Evolutionary conservation across 2,329 filamentous ascomycete species (phyloP), one percentile per base, ranked within the genome.

Genomic region (Sphaerulina vaccinii): DNA sequence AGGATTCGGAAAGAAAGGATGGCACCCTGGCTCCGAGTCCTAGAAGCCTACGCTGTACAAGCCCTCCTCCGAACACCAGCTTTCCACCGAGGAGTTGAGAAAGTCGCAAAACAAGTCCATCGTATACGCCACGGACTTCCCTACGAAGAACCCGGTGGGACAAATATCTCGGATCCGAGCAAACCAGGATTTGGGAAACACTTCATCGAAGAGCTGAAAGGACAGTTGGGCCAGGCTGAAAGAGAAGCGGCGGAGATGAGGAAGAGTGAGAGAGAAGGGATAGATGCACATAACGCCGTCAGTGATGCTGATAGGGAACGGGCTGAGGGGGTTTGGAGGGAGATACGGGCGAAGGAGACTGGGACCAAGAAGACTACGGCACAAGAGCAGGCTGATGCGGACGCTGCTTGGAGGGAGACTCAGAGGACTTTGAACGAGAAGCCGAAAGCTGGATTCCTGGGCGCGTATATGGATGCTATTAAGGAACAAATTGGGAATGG

Each of bases 51-150:
- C 54, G 52, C 56, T 43, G 63, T 62, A 7, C 57, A 63, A 35
- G 62, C 79, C 72, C 75, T 83, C 49, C 72, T 83, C 36, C 68
- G 70, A 47, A 81, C 77, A 48, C 78, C 78, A 2, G 65, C 72
- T 29, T 83, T 83, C 70, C 80, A 83, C 60, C 72, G 75, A 48
- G 71, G 62, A 21, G 77, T 83, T 15, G 73, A 76, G 19, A 73
- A 72, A 50, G 71, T 78, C 10, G 79, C 81, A 42, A 71, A 70
- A 54, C 68, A 67, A 51, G 71, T 78, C 51, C 71, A 75, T 55
- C 65, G 70, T 24, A 59, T 78, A 11, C 66, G 67, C 15, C 68
- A 77, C 54, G 76, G 75, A 41, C 74, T 75, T 38, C 75, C 79
- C 51, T 73, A 67, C 9, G 72, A 71, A 59, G 77, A 75, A 61